Evolutionary conservation across 208 protist species (phyloP), one percentile per base, ranked within the genome.

Genomic region (Leishmania gerbilli): DNA sequence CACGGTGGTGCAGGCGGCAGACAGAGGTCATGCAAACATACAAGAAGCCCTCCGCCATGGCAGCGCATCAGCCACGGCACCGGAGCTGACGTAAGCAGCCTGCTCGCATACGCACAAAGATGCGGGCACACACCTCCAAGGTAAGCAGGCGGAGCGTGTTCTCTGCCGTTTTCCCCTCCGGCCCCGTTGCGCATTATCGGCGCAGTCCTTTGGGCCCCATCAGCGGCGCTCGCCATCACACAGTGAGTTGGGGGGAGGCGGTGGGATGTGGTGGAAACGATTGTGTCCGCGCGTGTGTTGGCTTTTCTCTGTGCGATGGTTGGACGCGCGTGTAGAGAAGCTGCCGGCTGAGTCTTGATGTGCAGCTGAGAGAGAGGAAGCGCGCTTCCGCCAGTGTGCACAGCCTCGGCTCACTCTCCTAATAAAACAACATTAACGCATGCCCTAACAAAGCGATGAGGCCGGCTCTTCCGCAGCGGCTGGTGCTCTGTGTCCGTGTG

Each of bases 31-130:
- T 56, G 27, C n/a, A 80, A 45, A 68, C 71, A 31, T 71, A 78
- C 37, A 79, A 77, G 64, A 79, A 69, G 53, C 55, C 79, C 13
- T 78, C 81, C 17, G 81, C 76, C 31, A 78, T 84, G 74, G 80
- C 80, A 7, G 51, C 76, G 24, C 69, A 24, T 84, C 69, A 0
- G 76, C 67, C 0, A 77, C 80, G 3, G 75, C 58, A 0, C 45
- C 49, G 49, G 24, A 31, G 55, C n/a, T 58, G 3, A 64, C 17
- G 72, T 64, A 76, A 40, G 53, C 45, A 49, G 34, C 40, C 58
- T 47, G 21, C 71, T 31, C 47, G 6, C 71, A 37, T 2, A 51
- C 21, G 27, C 24, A 31, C 34, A 72, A 72, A 11, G 42, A 31
- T 31, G 17, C 47, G 34, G 19, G 65, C 13, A 45, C 34, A 74